Percentiles rank a stretch among this genome's conserved stretches.
phyloP scores from a whole-genome alignment of 768 basidiomycete species.

The Tylopilus rubrobrunneus region DNA sequence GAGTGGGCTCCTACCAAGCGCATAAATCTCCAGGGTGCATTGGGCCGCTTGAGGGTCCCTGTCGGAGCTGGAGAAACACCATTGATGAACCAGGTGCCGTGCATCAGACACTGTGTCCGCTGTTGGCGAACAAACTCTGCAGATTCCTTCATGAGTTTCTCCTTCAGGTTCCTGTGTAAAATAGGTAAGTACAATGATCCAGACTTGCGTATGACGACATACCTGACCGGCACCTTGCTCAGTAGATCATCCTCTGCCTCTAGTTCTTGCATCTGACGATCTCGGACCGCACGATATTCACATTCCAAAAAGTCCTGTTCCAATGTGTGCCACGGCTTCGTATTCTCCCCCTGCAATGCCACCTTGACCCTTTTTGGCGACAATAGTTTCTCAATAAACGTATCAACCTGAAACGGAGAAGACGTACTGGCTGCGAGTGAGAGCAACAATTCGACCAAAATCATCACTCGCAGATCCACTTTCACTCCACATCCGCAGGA shows the following conservation, averaged over 20 bases:
- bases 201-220: conserved; percentile 20
- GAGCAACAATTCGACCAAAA: conserved; percentile 71
- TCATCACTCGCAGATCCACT: conserved; percentile 74
- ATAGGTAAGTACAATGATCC: neutral
- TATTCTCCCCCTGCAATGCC: conserved; percentile 69
- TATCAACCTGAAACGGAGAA: neutral
- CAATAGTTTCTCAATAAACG: conserved; percentile 6
- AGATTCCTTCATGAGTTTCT: conserved; percentile 85
- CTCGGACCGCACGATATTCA: conserved; percentile 82
- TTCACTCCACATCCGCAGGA: conserved; percentile 91
- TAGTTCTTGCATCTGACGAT: conserved; percentile 86
- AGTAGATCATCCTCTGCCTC: conserved; percentile 86
- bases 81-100: conserved; percentile 92
- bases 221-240: conserved; percentile 85
- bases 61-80: conserved; percentile 53
- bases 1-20: conserved; percentile 54
- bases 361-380: conserved; percentile 57
- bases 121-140: conserved; percentile 88
- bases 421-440: conserved; percentile 82
- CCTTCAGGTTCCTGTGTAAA: conserved; percentile 67
- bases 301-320: conserved; percentile 76
- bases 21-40: conserved; percentile 81
- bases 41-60: conserved; percentile 47
- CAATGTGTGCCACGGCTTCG: conserved; percentile 78
- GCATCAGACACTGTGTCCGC: conserved; percentile 80